These are phyloP conservation scores for Prunus campanulata DNA, from an alignment of 306 rosid species.

Conservation along the genomic window DNA sequence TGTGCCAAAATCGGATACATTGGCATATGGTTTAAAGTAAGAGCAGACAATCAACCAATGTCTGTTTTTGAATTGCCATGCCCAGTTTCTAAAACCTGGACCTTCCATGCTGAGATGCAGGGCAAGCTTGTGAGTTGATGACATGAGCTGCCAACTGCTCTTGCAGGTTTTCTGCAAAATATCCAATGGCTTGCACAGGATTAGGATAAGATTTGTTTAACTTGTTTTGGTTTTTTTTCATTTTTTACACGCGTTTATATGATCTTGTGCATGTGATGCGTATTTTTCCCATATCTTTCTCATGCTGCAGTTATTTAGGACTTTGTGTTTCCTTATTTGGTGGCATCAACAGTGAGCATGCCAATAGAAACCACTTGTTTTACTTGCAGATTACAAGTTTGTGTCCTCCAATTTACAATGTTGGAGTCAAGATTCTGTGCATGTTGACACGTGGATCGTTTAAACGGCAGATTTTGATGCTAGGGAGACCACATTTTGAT, in stretches of 20 bases:
- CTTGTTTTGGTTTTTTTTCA: background rate
- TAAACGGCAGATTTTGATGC: background rate
- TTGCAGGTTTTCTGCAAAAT: background rate
- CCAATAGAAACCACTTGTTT: background rate
- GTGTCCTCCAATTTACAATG: background rate
- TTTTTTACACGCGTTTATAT: too few relatives aligned
- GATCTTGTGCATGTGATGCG: background rate
- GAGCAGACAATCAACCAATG: conserved; percentile 1
- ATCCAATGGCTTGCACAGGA: background rate
- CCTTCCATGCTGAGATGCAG: background rate
- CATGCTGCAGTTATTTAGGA: conserved; percentile 11
- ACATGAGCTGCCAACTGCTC: background rate
- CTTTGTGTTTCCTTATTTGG: conserved; percentile 9
- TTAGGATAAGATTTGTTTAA: background rate
- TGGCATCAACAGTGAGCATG: conserved; percentile 6
- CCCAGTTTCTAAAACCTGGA: background rate
- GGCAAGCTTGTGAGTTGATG: background rate
- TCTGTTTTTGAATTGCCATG: background rate
- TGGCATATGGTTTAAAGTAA: background rate
- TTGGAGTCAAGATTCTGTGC: background rate
- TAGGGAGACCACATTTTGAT: background rate
- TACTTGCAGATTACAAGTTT: background rate
- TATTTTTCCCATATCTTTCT: background rate
- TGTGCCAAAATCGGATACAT: conserved; percentile 2
- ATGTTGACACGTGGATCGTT: background rate